phyloP scores from a whole-genome alignment of 2,329 filamentous ascomycete species.

The Diplodia intermedia region DNA sequence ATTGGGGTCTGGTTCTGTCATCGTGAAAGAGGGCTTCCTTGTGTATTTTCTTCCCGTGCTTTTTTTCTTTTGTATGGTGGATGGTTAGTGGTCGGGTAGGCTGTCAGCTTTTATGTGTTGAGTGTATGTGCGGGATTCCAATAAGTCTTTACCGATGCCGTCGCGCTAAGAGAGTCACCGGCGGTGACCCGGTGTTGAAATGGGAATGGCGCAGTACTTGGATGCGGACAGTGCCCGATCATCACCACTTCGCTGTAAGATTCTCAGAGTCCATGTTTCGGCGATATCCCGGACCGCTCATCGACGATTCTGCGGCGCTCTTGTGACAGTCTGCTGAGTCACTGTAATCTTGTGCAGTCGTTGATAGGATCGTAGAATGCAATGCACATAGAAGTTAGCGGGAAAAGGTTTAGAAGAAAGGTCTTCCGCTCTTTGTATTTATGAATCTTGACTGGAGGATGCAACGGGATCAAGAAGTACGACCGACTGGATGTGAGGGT shows the following conservation, averaged over 20 bases:
- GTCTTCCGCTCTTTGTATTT: no score
- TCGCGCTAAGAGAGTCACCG: background rate
- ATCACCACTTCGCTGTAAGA: background rate
- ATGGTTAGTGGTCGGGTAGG: background rate
- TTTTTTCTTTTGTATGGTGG: background rate
- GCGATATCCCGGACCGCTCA: background rate
- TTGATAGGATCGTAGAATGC: no score
- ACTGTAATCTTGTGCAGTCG: no score
- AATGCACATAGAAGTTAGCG: no score
- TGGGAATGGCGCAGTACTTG: background rate
- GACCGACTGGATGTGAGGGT: background rate
- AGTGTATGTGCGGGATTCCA: background rate
- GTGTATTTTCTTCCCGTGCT: background rate
- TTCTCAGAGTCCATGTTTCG: background rate
- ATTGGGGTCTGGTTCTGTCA: no score
- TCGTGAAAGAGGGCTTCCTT: no score
- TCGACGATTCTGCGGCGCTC: no score
- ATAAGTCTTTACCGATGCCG: background rate
- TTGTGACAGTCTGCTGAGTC: no score
- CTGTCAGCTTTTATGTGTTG: background rate
- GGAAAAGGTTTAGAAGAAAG: no score
- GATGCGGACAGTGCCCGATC: background rate
- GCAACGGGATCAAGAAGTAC: no score
- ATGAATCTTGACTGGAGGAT: no score
- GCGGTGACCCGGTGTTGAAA: background rate